Evolutionary conservation across 2,329 filamentous ascomycete genomes (phyloP).

Genomic region (Nigrospora oryzae): DNA sequence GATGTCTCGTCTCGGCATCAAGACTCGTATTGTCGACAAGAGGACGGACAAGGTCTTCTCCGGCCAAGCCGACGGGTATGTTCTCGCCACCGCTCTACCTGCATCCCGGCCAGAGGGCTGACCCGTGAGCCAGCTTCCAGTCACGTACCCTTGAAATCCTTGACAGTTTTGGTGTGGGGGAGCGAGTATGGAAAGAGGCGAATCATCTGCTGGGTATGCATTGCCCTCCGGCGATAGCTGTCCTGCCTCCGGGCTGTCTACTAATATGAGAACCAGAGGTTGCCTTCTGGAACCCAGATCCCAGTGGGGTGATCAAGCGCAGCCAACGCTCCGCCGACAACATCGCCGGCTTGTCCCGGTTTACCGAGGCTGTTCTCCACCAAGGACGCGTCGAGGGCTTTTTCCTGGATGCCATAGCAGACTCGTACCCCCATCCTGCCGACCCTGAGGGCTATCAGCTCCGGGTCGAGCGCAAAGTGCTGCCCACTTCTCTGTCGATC

Average conservation of each 20-base stretch:
- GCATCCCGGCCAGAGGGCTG: background rate
- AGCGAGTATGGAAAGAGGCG: conserved; percentile 56
- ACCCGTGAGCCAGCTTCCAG: conserved; percentile 31
- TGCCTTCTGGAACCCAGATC: conserved; percentile 51
- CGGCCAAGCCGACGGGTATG: conserved; percentile 35
- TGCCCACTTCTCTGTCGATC: conserved; percentile 42
- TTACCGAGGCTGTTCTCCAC: conserved; percentile 52
- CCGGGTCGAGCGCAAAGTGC: conserved; percentile 44
- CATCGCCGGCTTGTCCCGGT: conserved; percentile 42
- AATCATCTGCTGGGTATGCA: conserved; percentile 56
- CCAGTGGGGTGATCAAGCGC: conserved; percentile 46
- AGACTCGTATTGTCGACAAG: conserved; percentile 36
- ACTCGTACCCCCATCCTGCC: conserved; percentile 12
- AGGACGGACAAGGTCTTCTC: conserved; percentile 27
- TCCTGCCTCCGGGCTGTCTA: background rate
- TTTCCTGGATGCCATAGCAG: conserved; percentile 43
- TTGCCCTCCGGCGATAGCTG: too few species aligned
- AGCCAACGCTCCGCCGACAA: conserved; percentile 33
- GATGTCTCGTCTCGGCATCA: conserved; percentile 30
- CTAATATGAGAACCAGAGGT: conserved; percentile 9
- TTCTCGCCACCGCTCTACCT: background rate
- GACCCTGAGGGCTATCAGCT: conserved; percentile 16
- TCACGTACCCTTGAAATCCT: conserved; percentile 65
- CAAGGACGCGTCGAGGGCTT: conserved; percentile 54
- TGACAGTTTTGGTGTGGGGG: conserved; percentile 60